Evolutionary conservation across 306 rosid genomes (phyloP).

Genomic region (Cicer cuneatum): DNA sequence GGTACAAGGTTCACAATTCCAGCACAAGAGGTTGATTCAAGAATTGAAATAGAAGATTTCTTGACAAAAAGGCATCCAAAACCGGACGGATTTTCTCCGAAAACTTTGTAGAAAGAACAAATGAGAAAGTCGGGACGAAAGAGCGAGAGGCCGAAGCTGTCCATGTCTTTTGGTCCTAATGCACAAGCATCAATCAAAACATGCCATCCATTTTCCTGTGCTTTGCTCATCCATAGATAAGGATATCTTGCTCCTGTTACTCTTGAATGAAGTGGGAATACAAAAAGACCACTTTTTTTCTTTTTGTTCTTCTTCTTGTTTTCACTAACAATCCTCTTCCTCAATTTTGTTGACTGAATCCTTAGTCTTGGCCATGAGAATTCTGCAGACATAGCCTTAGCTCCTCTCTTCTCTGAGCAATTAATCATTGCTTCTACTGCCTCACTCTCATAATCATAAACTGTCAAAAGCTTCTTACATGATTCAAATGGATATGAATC

Average conservation of each 20-base stretch:
- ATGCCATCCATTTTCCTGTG: constrained; percentile 96
- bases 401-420: constrained; percentile 84
- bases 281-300: constrained; percentile 80
- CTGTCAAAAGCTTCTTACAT: constrained; percentile 75
- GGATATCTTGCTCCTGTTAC: constrained; percentile 95
- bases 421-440: constrained; percentile 82
- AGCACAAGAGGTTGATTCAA: constrained; percentile 64
- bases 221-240: constrained; percentile 85
- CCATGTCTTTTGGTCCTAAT: constrained; percentile 92
- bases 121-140: constrained; percentile 84
- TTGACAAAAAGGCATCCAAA: constrained; percentile 93
- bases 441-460: constrained; percentile 87
- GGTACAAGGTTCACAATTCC: constrained; percentile 87
- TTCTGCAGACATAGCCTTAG: constrained; percentile 74
- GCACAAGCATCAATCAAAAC: constrained; percentile 89
- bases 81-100: constrained; percentile 90
- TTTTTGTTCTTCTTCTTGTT: constrained; percentile 64
- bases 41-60: constrained; percentile 67
- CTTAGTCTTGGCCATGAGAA: constrained; percentile 93
- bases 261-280: constrained; percentile 89
- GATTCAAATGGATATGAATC: constrained; percentile 81
- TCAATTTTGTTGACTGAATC: constrained; percentile 72
- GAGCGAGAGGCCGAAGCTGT: constrained; percentile 86
- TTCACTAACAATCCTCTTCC: constrained; percentile 68
- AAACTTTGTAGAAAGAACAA: constrained; percentile 89